Base-by-base conservation (phyloP, 2,329 filamentous ascomycete genomes). In the Talaromyces sp. region DNA sequence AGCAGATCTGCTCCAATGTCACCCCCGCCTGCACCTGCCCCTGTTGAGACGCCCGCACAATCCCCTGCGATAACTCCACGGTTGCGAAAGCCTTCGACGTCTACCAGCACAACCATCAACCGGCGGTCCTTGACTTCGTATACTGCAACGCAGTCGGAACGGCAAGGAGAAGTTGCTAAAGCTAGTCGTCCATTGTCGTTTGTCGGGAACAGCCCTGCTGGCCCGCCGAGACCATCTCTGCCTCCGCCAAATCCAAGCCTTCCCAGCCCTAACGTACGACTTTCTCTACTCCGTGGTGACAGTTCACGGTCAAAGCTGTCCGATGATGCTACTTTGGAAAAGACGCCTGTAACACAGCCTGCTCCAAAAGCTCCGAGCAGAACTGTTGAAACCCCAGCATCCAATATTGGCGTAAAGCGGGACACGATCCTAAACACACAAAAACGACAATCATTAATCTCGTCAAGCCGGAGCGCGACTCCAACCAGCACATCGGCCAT, bases 221-320 rank as follows among this genome's bases (percentile, higher is more conserved):
- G 9, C 40, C 74, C 28, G 28, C 3, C 28, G 28, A 28, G 28
- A 3, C 6, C 76, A 0, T 72, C 74, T 3, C 69, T 74, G 16
- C 12, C 39, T 25, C 70, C 76, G 3, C 76, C 75, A 2, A 79
- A 79, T 60, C 78, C 78, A 56, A 78, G 77, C 62, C 72, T 78
- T 16, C 76, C 76, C 3, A 72, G 71, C 1, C 77, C 77, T 60
- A 78, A 75, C 18, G 50, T 57, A 50, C 39, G 58, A 31, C 52
- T 50, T 52, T 48, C 62, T 16, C 16, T 63, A 7, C n/a, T 60
- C 1, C 58, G 58, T 23, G 50, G 44, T 23, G 37, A 56, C 5
- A 63, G 50, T 42, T 39, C 33, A 28, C 62, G 28, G 14, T 60
- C 50, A 31, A 21, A 50, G 9, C 23, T 52, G 7, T 60, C 58